Base-by-base conservation (phyloP, 495 filamentous ascomycete species). In the Echria macrotheca region DNA sequence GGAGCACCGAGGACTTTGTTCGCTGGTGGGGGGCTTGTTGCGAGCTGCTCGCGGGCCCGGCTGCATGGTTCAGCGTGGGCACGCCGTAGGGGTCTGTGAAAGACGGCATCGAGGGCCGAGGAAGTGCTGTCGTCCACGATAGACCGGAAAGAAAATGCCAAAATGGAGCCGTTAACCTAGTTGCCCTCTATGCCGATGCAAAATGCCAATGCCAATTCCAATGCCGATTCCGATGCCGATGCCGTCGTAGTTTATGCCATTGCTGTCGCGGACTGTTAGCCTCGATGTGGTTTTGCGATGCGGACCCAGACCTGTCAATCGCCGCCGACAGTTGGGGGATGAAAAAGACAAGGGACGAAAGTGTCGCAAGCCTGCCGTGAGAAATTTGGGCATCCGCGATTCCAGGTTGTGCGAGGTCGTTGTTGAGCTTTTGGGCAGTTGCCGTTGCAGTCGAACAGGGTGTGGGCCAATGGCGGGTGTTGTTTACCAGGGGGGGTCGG, bases 1-100 rank as follows among this genome's bases (percentile, higher is more conserved):
- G 76, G 40, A 84, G 60, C 22, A 82, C 73, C 12, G 74, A 76
- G 5, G 80, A 81, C 62, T 77, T 82, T 54, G 73, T 70, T n/a
- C 72, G 70, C 14, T 69, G 66, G n/a, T n/a, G n/a, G n/a, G n/a
- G n/a, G n/a, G n/a, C n/a, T n/a, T n/a, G n/a, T 47, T 72, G 71
- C 22, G 24, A 41, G 21, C 36, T 47, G 23, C 17, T 22, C 25
- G 32, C 50, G 14, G 47, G 29, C 28, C 21, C 44, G 29, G 45
- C 15, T 19, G 48, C 26, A 3, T 3, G 38, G n/a, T n/a, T n/a
- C 3, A 41, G 31, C 14, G 28, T 47, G 31, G 37, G 36, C 22
- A 38, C 31, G 37, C 39, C 47, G 29, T 50, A 48, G 12, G 59
- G 33, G 37, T 46, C 42, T 33, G 55, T 38, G n/a, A n/a, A n/a